Percentiles rank a stretch among this genome's conserved stretches.
Conservation (phyloP, 108 stramenopile species). For the Cyclostephanos invisitatus region DNA sequence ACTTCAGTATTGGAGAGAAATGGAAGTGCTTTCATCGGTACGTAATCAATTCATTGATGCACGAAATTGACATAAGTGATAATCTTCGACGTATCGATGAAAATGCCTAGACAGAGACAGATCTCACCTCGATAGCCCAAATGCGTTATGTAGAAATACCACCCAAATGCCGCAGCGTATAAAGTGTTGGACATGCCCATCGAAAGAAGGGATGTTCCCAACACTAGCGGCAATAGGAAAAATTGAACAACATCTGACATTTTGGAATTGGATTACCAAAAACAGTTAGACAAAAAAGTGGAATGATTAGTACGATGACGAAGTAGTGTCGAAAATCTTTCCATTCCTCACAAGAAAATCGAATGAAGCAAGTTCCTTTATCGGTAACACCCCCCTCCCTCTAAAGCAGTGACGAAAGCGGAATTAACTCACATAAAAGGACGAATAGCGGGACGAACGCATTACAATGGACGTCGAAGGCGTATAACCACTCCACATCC, state of each 20-base stretch:
- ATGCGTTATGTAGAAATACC: constrained; percentile 97
- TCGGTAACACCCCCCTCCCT: no score
- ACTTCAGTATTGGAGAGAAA: constrained; percentile 94
- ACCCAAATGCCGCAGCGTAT: constrained; percentile 87
- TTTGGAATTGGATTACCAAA: neutral
- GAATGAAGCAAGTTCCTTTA: no score
- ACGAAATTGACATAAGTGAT: neutral
- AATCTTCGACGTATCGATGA: constrained; percentile 9
- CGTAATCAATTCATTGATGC: neutral
- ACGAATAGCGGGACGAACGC: constrained; percentile 94
- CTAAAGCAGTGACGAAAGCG: constrained; percentile 5
- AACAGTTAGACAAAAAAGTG: neutral
- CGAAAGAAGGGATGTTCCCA: constrained; percentile 76
- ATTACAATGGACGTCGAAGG: constrained; percentile 98
- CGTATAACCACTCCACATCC: constrained; percentile 96
- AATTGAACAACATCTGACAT: constrained; percentile 90
- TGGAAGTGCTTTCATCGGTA: constrained; percentile 64
- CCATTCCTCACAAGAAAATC: no score
- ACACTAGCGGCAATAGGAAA: constrained; percentile 90
- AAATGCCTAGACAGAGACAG: constrained; percentile 2
- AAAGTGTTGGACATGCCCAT: constrained; percentile 87
- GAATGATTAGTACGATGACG: neutral
- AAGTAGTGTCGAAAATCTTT: neutral
- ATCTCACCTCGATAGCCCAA: constrained; percentile 87
- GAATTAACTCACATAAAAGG: constrained; percentile 72